Percentiles rank a stretch among this genome's conserved stretches.
Conservation (phyloP, 139 green algal genomes). For the Eudorina sp. region DNA sequence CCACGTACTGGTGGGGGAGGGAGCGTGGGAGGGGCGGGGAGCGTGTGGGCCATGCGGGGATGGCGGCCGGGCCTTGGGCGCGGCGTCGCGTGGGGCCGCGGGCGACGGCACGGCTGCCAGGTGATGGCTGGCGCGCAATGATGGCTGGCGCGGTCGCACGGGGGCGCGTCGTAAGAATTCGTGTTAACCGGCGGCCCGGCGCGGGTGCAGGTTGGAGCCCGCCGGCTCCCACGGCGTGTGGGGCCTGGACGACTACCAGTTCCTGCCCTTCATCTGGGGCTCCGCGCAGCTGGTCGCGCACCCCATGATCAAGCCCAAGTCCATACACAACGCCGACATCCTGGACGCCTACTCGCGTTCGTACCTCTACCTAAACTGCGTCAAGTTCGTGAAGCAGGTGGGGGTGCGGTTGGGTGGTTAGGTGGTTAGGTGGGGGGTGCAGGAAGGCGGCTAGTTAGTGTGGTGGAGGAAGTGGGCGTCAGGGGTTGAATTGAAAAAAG, state of each 20-base stretch:
- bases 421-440: too few species aligned
- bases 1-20: conserved; percentile 89
- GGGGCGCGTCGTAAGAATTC: too few species aligned
- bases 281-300: conserved; percentile 86
- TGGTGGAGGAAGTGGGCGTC: too few species aligned
- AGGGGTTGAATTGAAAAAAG: too few species aligned
- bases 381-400: conserved; percentile 88
- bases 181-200: too few species aligned
- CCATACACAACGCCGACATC: conserved; percentile 85
- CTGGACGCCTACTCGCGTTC: conserved; percentile 78
- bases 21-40: not conserved
- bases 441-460: too few species aligned
- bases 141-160: too few species aligned
- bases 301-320: conserved; percentile 82
- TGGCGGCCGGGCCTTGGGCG: not conserved
- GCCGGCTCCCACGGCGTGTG: conserved; percentile 97
- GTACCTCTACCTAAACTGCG: conserved; percentile 91
- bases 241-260: conserved; percentile 99
- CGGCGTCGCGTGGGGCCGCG: too few species aligned
- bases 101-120: not conserved
- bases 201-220: conserved; percentile 88
- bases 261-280: conserved; percentile 97
- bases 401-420: too few species aligned
- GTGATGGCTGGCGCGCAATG: too few species aligned
- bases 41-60: not conserved